Evolutionary conservation across 2,329 filamentous ascomycete genomes (phyloP).

Genomic region (Gnomoniopsis smithogilvyi): DNA sequence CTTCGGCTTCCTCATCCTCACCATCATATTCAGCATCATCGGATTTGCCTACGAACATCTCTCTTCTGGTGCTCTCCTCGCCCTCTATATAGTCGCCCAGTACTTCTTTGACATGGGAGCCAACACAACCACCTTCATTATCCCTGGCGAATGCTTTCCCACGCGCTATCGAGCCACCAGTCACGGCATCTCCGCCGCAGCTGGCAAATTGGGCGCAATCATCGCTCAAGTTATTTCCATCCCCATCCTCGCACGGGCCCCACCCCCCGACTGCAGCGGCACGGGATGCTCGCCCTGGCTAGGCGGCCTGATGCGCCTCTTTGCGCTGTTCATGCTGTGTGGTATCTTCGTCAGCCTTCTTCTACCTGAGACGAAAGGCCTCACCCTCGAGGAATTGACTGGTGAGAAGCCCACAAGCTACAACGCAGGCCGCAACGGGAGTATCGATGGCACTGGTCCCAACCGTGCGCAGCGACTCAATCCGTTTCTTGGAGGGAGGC

Average conservation of each 20-base stretch:
- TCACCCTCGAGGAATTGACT: slow-evolving; percentile 68
- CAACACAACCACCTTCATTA: slow-evolving; percentile 64
- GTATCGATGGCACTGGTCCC: slow-evolving; percentile 35
- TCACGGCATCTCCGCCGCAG: slow-evolving; percentile 64
- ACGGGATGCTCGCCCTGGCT: slow-evolving; percentile 56
- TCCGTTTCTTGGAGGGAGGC: slow-evolving; percentile 46
- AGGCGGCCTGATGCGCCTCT: slow-evolving; percentile 72
- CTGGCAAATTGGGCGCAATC: slow-evolving; percentile 67
- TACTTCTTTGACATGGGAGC: slow-evolving; percentile 67
- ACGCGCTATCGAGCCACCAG: slow-evolving; percentile 60
- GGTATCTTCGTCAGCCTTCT: slow-evolving; percentile 67
- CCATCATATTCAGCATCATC: slow-evolving; percentile 58
- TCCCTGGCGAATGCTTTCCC: slow-evolving; percentile 63
- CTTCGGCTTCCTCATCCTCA: slow-evolving; percentile 58
- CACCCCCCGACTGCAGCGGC: slow-evolving; percentile 45
- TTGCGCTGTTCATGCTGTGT: slow-evolving; percentile 75
- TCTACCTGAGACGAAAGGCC: slow-evolving; percentile 74
- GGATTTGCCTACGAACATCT: slow-evolving; percentile 57
- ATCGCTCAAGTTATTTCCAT: slow-evolving; percentile 64
- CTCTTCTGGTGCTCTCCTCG: slow-evolving; percentile 47
- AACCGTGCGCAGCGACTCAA: slow-evolving; percentile 36
- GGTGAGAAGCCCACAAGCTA: slow-evolving; percentile 63
- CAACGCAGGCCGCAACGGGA: slow-evolving; percentile 49
- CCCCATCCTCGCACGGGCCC: slow-evolving; percentile 57
- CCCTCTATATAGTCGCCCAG: slow-evolving; percentile 61